Evolutionary conservation across 371 early-diverging fungal species (phyloP), one percentile per base, ranked within the genome.

Genomic region (Actinomortierella ambigua): DNA sequence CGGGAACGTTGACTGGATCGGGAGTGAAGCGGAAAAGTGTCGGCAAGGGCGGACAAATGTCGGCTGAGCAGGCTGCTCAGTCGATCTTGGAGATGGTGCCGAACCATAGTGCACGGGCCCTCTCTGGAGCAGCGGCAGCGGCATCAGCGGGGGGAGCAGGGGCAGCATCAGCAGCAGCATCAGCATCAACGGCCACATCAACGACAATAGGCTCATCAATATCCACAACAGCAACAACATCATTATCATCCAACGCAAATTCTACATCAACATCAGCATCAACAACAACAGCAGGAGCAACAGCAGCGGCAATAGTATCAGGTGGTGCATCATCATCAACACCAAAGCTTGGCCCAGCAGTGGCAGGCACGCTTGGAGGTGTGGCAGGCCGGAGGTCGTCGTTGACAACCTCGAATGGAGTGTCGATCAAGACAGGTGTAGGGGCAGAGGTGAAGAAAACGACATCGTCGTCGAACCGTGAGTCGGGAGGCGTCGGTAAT

Each of bases 401-500:
- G 34, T 34, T 34, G 34, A 34, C 34, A 34, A 11, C 7, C 7
- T 6, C 34, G 34, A 34, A 34, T 34, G 34, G 34, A 4, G 34
- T 34, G 34, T 34, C 34, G 34, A 34, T 34, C 11, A 34, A 34
- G 34, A 34, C 34, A 11, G 11, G 11, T 34, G 34, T 34, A 28
- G 54, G 53, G 28, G 50, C 71, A 24, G 71, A 66, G 14, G 49
- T 53, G 13, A 71, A 66, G 55, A 61, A 59, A 49, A 13, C 23
- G 24, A 11, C 65, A 17, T 22, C 59, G 6, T 17, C 59, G 6
- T 17, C 59, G 13, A 69, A 27, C 51, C 59, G 53, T 47, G 65
- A 64, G 1, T 49, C 61, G n/a, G 65, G 70, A 14, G 70, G 70
- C 14, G 65, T 62, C 26, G 61, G 65, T n/a, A 62, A 57, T 44